A percentile compares a stretch with the other conserved stretches of the same genome.
phyloP scores from a whole-genome alignment of 2,329 filamentous ascomycete species.

The Pseudomassariella vexata region DNA sequence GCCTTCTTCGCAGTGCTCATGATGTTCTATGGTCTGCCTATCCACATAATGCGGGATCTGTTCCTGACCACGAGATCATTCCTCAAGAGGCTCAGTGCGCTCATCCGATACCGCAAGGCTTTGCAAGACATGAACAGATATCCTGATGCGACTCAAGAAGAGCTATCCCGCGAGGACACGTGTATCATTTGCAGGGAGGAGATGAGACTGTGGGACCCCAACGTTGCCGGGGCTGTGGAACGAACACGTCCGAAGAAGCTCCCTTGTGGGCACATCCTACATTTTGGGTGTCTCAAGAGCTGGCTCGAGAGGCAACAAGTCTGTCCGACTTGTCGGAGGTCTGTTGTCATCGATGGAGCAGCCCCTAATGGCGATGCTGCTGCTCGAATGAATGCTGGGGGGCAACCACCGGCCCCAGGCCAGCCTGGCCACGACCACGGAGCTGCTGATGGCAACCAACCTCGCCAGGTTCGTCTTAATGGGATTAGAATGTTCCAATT shows the following conservation, averaged over 20 bases:
- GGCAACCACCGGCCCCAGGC: conserved; percentile 22
- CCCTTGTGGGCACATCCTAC: conserved; percentile 90
- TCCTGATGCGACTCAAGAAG: conserved; percentile 82
- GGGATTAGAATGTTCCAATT: conserved; percentile 63
- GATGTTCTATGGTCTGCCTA: conserved; percentile 89
- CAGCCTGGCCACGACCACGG: conserved; percentile 17
- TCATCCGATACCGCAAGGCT: conserved; percentile 84
- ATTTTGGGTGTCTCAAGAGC: conserved; percentile 89
- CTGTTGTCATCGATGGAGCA: conserved; percentile 61
- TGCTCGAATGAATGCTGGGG: conserved; percentile 23
- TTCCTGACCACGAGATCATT: conserved; percentile 93
- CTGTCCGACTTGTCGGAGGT: conserved; percentile 86
- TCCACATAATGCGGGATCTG: conserved; percentile 93
- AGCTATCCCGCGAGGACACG: conserved; percentile 80
- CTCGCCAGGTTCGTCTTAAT: conserved; percentile 26
- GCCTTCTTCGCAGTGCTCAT: conserved; percentile 91
- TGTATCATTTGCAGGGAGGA: conserved; percentile 98
- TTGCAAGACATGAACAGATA: conserved; percentile 94
- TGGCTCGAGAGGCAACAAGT: conserved; percentile 98
- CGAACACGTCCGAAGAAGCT: conserved; percentile 88
- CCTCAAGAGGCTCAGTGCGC: conserved; percentile 79
- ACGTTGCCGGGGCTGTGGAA: conserved; percentile 67
- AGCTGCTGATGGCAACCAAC: conserved; percentile 24
- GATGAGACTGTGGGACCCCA: conserved; percentile 73
- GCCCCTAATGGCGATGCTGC: conserved; percentile 26